Evolutionary conservation across 139 green algal genomes (phyloP).

Genomic region (Pleodorina starrii): DNA sequence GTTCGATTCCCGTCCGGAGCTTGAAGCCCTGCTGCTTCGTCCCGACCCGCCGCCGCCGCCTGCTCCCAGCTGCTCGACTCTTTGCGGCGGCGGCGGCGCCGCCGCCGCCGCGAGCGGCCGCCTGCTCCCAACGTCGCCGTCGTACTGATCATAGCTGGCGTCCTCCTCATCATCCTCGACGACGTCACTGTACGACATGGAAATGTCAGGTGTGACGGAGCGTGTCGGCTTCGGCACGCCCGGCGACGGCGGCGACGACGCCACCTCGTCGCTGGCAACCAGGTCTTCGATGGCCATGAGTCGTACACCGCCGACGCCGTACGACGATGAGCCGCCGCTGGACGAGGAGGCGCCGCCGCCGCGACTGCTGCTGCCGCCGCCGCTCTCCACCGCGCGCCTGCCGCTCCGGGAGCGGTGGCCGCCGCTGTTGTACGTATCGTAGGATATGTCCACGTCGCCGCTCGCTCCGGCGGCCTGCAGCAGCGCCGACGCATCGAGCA

Average conservation of each 20-base stretch:
- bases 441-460: not conserved
- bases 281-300: not conserved
- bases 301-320: slow-evolving; percentile 7
- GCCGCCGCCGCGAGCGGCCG: not conserved
- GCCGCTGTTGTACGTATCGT: slow-evolving; percentile 8
- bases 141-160: not conserved
- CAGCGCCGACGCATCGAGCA: not conserved
- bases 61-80: not conserved
- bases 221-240: too few species aligned
- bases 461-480: not conserved
- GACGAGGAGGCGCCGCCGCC: not conserved
- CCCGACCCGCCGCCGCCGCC: not conserved
- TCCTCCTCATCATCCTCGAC: not conserved
- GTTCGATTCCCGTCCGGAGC: not conserved
- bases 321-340: not conserved
- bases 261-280: not conserved
- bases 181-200: not conserved
- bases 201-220: not conserved
- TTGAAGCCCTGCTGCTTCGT: too few species aligned
- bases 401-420: not conserved
- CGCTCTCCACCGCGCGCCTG: slow-evolving; percentile 7
- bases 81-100: not conserved
- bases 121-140: not conserved
- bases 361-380: not conserved
- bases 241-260: too few species aligned